These are phyloP conservation scores for Forsythia suspensa DNA, from an alignment of 257 asterid species.

Conservation along the genomic window DNA sequence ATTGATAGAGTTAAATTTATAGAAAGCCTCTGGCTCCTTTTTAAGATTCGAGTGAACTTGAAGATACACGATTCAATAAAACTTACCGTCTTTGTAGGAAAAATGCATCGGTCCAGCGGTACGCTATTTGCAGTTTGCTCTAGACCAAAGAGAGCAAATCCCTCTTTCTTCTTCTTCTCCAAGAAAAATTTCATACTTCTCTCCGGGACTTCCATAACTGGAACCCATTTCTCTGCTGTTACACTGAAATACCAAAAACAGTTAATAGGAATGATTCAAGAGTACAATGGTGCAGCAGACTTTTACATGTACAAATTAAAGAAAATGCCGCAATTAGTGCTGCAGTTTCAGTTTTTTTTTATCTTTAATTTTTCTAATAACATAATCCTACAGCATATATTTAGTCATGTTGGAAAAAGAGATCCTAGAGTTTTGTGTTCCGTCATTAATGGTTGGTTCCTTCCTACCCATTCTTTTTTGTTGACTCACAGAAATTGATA, in stretches of 20 bases:
- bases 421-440: neutral
- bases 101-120: conserved; percentile 70
- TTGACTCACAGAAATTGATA: neutral
- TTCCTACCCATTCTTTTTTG: neutral
- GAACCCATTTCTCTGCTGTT: conserved; percentile 97
- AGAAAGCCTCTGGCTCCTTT: neutral
- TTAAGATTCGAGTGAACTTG: neutral
- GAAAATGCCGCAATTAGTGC: neutral
- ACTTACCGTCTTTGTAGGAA: conserved; percentile 71
- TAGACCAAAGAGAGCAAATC: conserved; percentile 77
- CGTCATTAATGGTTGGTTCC: neutral
- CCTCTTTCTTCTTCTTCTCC: conserved; percentile 81
- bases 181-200: conserved; percentile 62
- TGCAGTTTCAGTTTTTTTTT: neutral
- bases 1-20: neutral
- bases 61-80: neutral
- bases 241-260: conserved; percentile 48
- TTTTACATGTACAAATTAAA: neutral
- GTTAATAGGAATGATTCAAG: neutral
- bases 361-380: neutral
- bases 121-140: conserved; percentile 97
- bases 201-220: conserved; percentile 81
- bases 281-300: neutral
- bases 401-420: neutral
- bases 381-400: neutral